A percentile compares a stretch with the other conserved stretches of the same genome.
phyloP scores from a whole-genome alignment of 2,329 filamentous ascomycete species.

The Colletotrichum agaves region DNA sequence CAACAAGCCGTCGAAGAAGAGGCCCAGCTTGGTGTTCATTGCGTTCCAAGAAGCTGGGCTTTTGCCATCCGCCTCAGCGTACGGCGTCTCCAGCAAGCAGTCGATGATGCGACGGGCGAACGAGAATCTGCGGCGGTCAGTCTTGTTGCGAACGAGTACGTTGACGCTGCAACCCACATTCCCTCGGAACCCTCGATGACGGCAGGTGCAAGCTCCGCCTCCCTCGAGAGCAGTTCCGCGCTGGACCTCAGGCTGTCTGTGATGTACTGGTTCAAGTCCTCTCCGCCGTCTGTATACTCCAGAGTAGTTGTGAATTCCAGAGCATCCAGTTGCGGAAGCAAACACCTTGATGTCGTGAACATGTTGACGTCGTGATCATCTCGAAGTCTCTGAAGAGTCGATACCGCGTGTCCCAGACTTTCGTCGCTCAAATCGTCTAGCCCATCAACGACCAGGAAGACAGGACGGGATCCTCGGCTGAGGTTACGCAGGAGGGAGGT shows the following conservation, averaged over 20 bases:
- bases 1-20: background rate
- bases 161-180: background rate
- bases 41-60: background rate
- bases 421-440: background rate
- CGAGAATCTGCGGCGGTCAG: background rate
- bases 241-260: background rate
- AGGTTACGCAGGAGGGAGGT: no score
- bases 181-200: background rate
- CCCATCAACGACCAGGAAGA: background rate
- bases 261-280: background rate
- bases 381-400: background rate
- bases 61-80: background rate
- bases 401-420: background rate
- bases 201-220: fast-evolving
- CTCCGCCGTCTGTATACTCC: background rate
- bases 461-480: background rate
- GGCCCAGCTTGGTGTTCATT: background rate
- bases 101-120: background rate
- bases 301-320: background rate
- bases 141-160: fast-evolving
- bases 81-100: background rate
- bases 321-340: background rate
- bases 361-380: background rate
- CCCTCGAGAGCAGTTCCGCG: background rate
- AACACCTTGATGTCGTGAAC: background rate